phyloP scores from a whole-genome alignment of 495 filamentous ascomycete species.

The Tetracladium marchalianum region DNA sequence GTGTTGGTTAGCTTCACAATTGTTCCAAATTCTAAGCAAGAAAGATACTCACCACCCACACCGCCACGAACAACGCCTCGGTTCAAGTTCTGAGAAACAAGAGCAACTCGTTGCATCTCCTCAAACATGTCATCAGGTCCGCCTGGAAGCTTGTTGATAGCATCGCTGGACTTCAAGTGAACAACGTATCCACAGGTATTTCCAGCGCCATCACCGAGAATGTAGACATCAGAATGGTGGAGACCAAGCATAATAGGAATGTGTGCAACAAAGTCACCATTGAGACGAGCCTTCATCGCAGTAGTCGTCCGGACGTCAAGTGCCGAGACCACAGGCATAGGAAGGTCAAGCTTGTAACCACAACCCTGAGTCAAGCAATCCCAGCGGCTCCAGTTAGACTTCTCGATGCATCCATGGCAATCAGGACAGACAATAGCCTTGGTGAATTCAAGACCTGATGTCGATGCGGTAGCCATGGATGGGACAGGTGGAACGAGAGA shows the following conservation, averaged over 20 bases:
- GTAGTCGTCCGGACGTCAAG: conserved; percentile 2
- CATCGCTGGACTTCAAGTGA: conserved; percentile 46
- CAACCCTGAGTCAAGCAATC: conserved; percentile 46
- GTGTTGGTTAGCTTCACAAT: neutral
- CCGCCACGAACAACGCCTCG: conserved; percentile 34
- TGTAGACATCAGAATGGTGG: conserved; percentile 15
- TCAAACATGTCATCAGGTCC: conserved; percentile 58
- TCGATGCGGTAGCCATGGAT: neutral
- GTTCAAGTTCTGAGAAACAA: conserved; percentile 51
- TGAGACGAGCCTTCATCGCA: too few species aligned
- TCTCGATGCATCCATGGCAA: conserved; percentile 56
- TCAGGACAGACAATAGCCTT: conserved; percentile 60
- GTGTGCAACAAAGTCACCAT: too few species aligned
- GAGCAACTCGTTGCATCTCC: conserved; percentile 45
- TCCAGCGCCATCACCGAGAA: conserved; percentile 16
- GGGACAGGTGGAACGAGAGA: conserved; percentile 29
- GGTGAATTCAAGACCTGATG: conserved; percentile 30
- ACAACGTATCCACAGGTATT: conserved; percentile 45
- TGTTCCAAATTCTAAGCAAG: neutral
- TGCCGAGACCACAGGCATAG: neutral
- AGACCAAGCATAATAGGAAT: too few species aligned
- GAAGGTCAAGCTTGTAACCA: conserved; percentile 32
- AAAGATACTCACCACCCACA: conserved; percentile 22
- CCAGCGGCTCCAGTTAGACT: conserved; percentile 56
- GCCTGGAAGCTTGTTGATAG: conserved; percentile 33